Percentiles rank a stretch among this genome's conserved stretches.
Evolutionary conservation across 352 stramenopile genomes (phyloP).

Genomic region (Globisporangium spiculum): DNA sequence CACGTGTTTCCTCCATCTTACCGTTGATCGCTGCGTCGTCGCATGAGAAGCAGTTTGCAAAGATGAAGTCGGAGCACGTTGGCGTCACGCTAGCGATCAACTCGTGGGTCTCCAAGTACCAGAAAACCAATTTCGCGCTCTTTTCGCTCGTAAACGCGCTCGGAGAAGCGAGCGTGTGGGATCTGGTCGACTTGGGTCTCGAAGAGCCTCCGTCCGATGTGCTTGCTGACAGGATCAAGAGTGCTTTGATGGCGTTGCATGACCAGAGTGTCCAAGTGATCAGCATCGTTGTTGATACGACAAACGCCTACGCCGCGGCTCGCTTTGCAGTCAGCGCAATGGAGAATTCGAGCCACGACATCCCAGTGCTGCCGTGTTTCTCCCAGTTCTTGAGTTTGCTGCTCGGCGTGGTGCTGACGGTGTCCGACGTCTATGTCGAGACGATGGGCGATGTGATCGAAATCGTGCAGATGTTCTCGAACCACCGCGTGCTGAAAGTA

Average conservation of each 20-base stretch:
- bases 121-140: constrained; percentile 49
- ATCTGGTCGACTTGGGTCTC: constrained; percentile 54
- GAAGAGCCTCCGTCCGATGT: constrained; percentile 36
- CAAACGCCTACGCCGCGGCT: constrained; percentile 36
- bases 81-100: constrained; percentile 68
- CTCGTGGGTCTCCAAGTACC: constrained; percentile 50
- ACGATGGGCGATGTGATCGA: constrained; percentile 71
- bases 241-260: constrained; percentile 34
- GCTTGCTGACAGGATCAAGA: constrained; percentile 54
- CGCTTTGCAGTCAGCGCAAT: constrained; percentile 38
- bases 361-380: constrained; percentile 65
- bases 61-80: constrained; percentile 56
- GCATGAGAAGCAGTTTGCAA: constrained; percentile 53
- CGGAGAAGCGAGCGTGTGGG: constrained; percentile 54
- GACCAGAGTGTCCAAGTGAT: constrained; percentile 58
- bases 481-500: constrained; percentile 48
- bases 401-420: constrained; percentile 59
- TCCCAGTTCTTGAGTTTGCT: constrained; percentile 48
- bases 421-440: constrained; percentile 38
- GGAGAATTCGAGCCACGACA: constrained; percentile 35
- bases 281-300: constrained; percentile 63
- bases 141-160: constrained; percentile 71
- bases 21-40: constrained; percentile 18
- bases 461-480: constrained; percentile 63
- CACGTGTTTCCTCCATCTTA: constrained; percentile 22